Conservation (phyloP, 116 monocot species). For the Cymodocea nodosa region DNA sequence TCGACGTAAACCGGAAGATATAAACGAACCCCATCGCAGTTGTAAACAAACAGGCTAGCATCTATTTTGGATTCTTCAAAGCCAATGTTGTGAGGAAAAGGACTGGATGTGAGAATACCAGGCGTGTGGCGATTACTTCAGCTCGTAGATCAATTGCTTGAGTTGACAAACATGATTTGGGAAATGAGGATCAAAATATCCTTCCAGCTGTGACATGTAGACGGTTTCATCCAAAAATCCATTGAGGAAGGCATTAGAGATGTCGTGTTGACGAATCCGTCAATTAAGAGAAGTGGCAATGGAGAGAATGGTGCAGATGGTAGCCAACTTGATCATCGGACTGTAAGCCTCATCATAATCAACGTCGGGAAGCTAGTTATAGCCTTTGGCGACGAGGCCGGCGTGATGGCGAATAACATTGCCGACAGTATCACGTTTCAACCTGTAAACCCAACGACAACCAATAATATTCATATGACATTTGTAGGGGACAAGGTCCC, state of each 20-base stretch:
- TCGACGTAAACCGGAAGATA: neutral
- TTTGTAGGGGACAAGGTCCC: too few species aligned
- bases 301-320: neutral
- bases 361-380: neutral
- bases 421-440: too few species aligned
- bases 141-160: neutral
- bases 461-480: too few species aligned
- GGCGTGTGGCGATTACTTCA: neutral
- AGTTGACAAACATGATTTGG: neutral
- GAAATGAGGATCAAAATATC: neutral
- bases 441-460: too few species aligned
- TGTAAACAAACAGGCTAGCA: neutral
- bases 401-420: too few species aligned
- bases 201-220: neutral
- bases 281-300: neutral
- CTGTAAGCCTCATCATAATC: slow-evolving; percentile 2
- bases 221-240: neutral
- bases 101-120: neutral
- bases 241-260: slow-evolving; percentile 3
- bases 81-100: neutral
- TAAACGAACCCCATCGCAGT: neutral
- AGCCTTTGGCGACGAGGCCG: neutral
- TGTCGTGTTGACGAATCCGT: slow-evolving; percentile 4
- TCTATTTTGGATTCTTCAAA: neutral
- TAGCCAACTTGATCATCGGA: neutral